Evolutionary conservation across 2,329 filamentous ascomycete species (phyloP).

Genomic region (Calonectria henricotiae): DNA sequence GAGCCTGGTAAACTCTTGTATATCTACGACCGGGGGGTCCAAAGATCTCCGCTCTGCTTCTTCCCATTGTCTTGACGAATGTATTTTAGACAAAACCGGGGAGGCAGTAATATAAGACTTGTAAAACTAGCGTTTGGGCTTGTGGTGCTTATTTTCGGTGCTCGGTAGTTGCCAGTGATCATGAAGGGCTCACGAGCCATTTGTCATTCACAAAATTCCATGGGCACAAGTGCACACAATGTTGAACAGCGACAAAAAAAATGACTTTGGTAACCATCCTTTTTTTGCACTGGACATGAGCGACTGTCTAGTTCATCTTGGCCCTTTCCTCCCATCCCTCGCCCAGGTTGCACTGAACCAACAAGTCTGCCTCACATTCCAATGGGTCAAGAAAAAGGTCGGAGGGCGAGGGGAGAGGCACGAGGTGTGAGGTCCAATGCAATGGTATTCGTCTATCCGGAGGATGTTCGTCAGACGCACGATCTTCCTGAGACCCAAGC

Average conservation of each 20-base stretch:
- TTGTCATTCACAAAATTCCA: slow-evolving; percentile 14
- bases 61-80: slow-evolving; percentile 59
- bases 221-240: not conserved
- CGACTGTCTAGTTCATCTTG: slow-evolving; percentile 16
- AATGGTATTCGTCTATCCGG: slow-evolving; percentile 64
- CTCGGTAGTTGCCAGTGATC: not conserved
- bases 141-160: not conserved
- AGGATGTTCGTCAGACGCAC: slow-evolving; percentile 63
- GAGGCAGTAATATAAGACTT: slow-evolving; percentile 54
- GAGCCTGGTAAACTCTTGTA: slow-evolving; percentile 59
- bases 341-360: slow-evolving; percentile 5
- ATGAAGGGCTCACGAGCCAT: not conserved
- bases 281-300: slow-evolving; percentile 15
- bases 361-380: slow-evolving; percentile 19
- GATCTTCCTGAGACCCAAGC: slow-evolving; percentile 63
- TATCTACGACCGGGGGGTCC: slow-evolving; percentile 56
- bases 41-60: slow-evolving; percentile 64
- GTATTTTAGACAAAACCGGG: slow-evolving; percentile 55
- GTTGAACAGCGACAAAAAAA: not conserved
- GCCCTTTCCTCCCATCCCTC: slow-evolving; percentile 17
- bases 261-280: slow-evolving; percentile 21
- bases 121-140: slow-evolving; percentile 46
- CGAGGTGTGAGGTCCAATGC: slow-evolving; percentile 56
- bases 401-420: slow-evolving; percentile 25
- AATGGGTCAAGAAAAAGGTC: slow-evolving; percentile 33